Base-by-base conservation (phyloP, 257 asterid genomes). In the Solanum arcanum region DNA sequence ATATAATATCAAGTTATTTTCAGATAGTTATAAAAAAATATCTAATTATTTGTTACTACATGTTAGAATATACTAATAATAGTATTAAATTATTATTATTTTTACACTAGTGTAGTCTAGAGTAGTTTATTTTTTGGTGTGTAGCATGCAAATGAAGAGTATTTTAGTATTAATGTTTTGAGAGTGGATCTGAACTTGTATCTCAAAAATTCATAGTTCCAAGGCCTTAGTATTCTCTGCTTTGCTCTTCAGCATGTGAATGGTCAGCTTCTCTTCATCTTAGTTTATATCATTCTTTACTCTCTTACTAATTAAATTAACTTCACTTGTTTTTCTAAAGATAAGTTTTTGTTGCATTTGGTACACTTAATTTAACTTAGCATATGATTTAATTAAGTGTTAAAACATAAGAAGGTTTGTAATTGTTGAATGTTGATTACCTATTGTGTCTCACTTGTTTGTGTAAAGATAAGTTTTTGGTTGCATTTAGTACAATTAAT, bases 121-220 rank as follows among this genome's bases (percentile, higher is more conserved):
- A 52, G 11, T 56, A 56, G 11, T 41, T 41, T 41, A 1, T 6
- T 18, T 41, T 42, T 78, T 18, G 75, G 59, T 83, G 27, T 59
- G 80, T 62, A 91, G 93, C 92, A 93, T 93, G 93, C 90, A 89
- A 88, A 85, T 90, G 88, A 84, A 87, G 39, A 81, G 7, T 29
- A 69, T 68, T 47, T 27, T 73, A 85, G 33, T 86, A 83, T 44
- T 69, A 80, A 52, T 86, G 13, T 72, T 88, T 41, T 83, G 25
- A 87, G 86, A 80, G 91, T 91, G 92, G 96, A 93, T 95, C 96
- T 92, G 87, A 90, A 84, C 87, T 90, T 90, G 85, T 56, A 84
- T 23, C 89, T 87, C 47, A 81, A 87, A 90, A 86, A 83, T 87
- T 92, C 87, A 90, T 88, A 87, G 86, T 88, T 89, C 90, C 92